Percentiles rank a stretch among this genome's conserved stretches.
These are phyloP conservation scores for Russula ochroleuca DNA, from an alignment of 768 basidiomycete genomes.

Conservation along the genomic window DNA sequence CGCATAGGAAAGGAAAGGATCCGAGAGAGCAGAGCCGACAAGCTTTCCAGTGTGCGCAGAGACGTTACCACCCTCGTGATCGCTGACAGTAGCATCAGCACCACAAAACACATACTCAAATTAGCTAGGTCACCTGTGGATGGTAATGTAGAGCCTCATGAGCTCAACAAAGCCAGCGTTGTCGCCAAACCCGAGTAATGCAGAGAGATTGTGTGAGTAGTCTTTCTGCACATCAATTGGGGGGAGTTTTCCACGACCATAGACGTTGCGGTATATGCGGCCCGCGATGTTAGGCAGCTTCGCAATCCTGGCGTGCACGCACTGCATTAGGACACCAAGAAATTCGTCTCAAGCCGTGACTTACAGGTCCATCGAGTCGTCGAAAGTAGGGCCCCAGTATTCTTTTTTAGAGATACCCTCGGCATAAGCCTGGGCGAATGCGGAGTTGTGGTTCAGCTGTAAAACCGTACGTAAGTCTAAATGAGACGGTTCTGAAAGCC, in stretches of 20 bases:
- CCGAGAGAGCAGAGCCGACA: conserved; percentile 92
- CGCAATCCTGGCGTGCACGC: conserved; percentile 59
- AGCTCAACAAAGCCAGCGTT: conserved; percentile 88
- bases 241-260: conserved; percentile 81
- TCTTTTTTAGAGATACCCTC: conserved; percentile 91
- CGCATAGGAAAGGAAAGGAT: conserved; percentile 92
- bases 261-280: conserved; percentile 85
- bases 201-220: conserved; percentile 84
- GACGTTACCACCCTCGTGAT: conserved; percentile 98
- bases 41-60: conserved; percentile 93
- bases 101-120: background rate
- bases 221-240: conserved; percentile 81
- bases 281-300: conserved; percentile 97
- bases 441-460: conserved; percentile 90
- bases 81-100: conserved; percentile 41
- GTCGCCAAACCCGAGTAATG: conserved; percentile 87
- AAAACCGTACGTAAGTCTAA: conserved; percentile 19
- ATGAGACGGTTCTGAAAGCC: background rate
- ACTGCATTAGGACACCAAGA: background rate
- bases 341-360: background rate
- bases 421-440: conserved; percentile 93
- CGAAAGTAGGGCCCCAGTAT: conserved; percentile 94
- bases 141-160: conserved; percentile 92
- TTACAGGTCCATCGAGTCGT: conserved; percentile 85
- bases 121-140: conserved; percentile 64